Base-by-base conservation (phyloP, 208 protist species). In the Crithidia bombi region DNA sequence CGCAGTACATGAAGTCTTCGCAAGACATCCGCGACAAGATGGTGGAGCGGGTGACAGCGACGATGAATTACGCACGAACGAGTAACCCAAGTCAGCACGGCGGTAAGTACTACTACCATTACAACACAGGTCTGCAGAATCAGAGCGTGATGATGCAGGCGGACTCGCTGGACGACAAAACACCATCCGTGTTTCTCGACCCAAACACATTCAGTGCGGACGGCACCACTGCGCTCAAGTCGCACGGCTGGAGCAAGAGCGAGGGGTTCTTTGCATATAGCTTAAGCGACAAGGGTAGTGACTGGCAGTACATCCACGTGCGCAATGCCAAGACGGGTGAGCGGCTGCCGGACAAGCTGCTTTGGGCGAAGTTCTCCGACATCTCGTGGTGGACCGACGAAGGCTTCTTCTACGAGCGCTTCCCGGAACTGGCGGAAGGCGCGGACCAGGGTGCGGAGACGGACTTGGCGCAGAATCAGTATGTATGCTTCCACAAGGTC, bases 381-480 rank as follows among this genome's bases (percentile, higher is more conserved):
- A 82, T 97, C 66, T 67, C 88, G 35, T 98, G 86, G 88, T 93
- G 83, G 78, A 66, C 58, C 26, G 86, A 94, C 69, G 49, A 83
- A 0, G 96, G 96, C 49, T 98, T 98, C 69, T 98, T 97, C 78
- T 98, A 98, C 81, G 85, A 82, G 26, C 86, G 93, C 73, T 98
- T 90, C 68, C 85, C 86, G 17, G 79, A 78, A 21, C 76, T 94
- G 7, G 44, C 43, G 15, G 89, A 86, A 23, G 76, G 75, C 23
- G 69, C 51, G 12, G 92, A 95, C 73, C 85, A 90, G 55, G 94
- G 92, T n/a, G 89, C 87, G 7, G 93, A 98, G 75, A 96, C 91
- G 41, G 89, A 95, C 73, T 73, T 43, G 10, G 83, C 86, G 30
- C 68, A 87, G 69, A 80, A 97, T 68, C 73, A 86, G 39, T 91